Percentiles rank a stretch among this genome's conserved stretches.
These are phyloP conservation scores for Citeromyces matritensis DNA, from an alignment of 805 yeast species.

Conservation along the genomic window DNA sequence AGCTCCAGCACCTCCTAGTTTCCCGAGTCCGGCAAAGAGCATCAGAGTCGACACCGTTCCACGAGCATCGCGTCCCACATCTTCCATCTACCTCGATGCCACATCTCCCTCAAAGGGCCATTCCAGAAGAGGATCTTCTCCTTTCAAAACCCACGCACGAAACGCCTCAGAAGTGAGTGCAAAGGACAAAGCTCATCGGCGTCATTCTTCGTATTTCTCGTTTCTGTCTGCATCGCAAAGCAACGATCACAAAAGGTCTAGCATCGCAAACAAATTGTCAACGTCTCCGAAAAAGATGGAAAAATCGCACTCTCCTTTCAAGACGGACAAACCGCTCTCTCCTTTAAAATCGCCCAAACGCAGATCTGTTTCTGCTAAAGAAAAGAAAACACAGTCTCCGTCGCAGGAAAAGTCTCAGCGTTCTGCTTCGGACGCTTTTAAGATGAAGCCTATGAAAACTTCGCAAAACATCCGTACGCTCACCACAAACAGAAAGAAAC, in stretches of 20 bases:
- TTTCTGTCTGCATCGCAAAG: slow-evolving; percentile 19
- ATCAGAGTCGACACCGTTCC: too few relatives aligned
- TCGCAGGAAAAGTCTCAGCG: slow-evolving; percentile 11
- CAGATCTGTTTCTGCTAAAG: slow-evolving; percentile 37
- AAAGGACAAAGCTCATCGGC: slow-evolving; percentile 26
- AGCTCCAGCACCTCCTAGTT: slow-evolving; percentile 53
- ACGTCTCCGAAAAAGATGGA: slow-evolving; percentile 5
- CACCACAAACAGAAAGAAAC: slow-evolving; percentile 34
- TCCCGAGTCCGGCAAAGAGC: too few relatives aligned
- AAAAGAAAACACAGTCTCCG: slow-evolving; percentile 8
- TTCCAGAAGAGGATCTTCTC: slow-evolving; percentile 2
- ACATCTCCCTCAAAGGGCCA: slow-evolving; percentile 9
- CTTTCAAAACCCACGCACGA: slow-evolving; percentile 13
- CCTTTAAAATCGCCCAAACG: slow-evolving; percentile 12
- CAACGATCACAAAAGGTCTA: slow-evolving; percentile 7
- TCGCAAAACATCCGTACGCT: slow-evolving; percentile 21
- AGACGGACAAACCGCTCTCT: not conserved
- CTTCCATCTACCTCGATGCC: slow-evolving; percentile 31
- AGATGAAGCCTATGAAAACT: slow-evolving; percentile 23
- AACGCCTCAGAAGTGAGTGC: slow-evolving; percentile 25
- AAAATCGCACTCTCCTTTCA: not conserved
- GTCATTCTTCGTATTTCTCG: slow-evolving; percentile 47
- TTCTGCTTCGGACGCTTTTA: slow-evolving; percentile 18
- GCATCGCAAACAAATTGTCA: slow-evolving; percentile 8
- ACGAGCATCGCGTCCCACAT: slow-evolving; percentile 4